Conservation (phyloP, 768 basidiomycete genomes). For the Collybiopsis confluens region DNA sequence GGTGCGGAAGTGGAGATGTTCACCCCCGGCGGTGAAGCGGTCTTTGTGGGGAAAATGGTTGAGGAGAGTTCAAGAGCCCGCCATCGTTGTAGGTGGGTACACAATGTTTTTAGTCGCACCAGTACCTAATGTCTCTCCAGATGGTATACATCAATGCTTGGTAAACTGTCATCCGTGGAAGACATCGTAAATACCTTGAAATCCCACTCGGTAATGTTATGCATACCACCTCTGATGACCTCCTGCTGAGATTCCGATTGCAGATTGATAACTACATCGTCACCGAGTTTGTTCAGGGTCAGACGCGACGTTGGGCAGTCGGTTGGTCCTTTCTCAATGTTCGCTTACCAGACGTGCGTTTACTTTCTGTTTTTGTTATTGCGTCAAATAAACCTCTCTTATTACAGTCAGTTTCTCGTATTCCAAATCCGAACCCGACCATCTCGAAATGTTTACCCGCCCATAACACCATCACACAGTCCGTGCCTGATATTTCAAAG, state of each 20-base stretch:
- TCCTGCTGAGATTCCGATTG: neutral
- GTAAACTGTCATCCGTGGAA: conserved; percentile 73
- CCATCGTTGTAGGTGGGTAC: conserved; percentile 54
- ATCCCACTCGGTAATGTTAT: conserved; percentile 23
- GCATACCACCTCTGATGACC: neutral
- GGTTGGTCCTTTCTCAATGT: conserved; percentile 74
- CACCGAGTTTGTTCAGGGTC: conserved; percentile 79
- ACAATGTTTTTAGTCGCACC: neutral
- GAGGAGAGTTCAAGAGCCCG: conserved; percentile 55
- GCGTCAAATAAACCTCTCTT: conserved; percentile 58
- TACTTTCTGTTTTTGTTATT: conserved; percentile 17
- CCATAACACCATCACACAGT: conserved; percentile 51
- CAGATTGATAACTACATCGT: conserved; percentile 68
- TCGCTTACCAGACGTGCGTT: conserved; percentile 75
- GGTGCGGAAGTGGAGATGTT: conserved; percentile 88
- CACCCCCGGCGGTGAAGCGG: conserved; percentile 78
- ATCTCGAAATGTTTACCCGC: conserved; percentile 53
- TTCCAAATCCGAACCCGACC: conserved; percentile 34
- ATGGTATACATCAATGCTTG: conserved; percentile 94
- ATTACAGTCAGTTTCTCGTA: neutral
- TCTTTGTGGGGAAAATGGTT: conserved; percentile 76
- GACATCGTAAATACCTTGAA: conserved; percentile 56
- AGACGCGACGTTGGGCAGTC: conserved; percentile 89
- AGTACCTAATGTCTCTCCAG: conserved; percentile 22
- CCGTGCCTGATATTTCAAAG: conserved; percentile 17